phyloP scores from a whole-genome alignment of 2,329 filamentous ascomycete genomes.

The Aspergillus persii region DNA sequence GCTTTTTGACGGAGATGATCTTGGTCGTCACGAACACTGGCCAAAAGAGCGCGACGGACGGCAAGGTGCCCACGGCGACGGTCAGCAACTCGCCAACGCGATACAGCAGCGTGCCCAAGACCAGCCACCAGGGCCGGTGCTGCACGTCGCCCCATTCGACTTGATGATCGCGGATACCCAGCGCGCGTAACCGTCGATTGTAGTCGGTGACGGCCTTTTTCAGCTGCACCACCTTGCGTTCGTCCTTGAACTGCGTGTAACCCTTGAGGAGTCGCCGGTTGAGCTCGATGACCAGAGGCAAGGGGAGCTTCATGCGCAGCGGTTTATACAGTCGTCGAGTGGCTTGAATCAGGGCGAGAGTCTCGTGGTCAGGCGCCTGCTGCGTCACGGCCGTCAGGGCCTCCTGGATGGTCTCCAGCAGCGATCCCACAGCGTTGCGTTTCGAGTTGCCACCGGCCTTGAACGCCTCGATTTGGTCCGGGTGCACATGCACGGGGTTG shows the following conservation, averaged over 20 bases:
- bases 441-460: conserved; percentile 78
- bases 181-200: conserved; percentile 79
- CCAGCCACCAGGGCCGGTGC: conserved; percentile 72
- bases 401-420: conserved; percentile 84
- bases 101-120: conserved; percentile 70
- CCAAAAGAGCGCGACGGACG: conserved; percentile 81
- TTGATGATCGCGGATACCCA: conserved; percentile 90
- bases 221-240: conserved; percentile 74
- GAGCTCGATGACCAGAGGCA: conserved; percentile 89
- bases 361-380: conserved; percentile 90
- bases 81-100: conserved; percentile 73
- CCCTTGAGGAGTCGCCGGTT: conserved; percentile 88
- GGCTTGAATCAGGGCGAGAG: conserved; percentile 93
- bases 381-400: conserved; percentile 85
- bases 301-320: conserved; percentile 85
- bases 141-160: conserved; percentile 73
- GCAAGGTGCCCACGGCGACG: conserved; percentile 76
- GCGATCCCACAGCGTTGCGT: conserved; percentile 66
- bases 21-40: conserved; percentile 85
- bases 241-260: conserved; percentile 89
- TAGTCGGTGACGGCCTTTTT: conserved; percentile 76
- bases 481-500: conserved; percentile 78
- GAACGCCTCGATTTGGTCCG: conserved; percentile 81
- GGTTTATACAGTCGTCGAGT: conserved; percentile 91
- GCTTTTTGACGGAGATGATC: conserved; percentile 76